Evolutionary conservation across 768 basidiomycete genomes (phyloP), one percentile per base, ranked within the genome.

Genomic region (Trametes elegans): DNA sequence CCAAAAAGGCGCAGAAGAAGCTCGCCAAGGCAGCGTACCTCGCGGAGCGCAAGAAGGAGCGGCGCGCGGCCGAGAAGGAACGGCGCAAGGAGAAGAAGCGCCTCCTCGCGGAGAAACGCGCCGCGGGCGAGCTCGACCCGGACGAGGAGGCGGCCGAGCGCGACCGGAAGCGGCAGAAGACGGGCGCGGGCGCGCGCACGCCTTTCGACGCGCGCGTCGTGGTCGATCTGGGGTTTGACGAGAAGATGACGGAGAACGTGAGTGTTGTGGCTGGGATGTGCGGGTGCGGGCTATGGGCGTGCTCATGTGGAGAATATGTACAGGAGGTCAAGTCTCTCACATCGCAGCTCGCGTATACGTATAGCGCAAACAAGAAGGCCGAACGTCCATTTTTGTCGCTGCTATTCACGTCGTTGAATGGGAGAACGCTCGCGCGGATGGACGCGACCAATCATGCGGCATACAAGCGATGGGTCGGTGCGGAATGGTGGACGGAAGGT

Each of bases 191-290:
- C 7, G 63, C 65, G 40, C 53, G 58, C 53, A 57, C 51, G 31
- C 57, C 65, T 51, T 66, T 71, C 54, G 77, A 81, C 6, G 90
- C 88, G 19, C 79, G 77, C 55, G 78, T 93, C 3, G 82, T 92
- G 29, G 70, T 98, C 18, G 97, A 99, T 73, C 77, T 98, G 16
- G 92, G 86, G 8, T 98, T 97, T 68, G 95, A 98, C 68, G 82
- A 94, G 39, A 76, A 85, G 72, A 98, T 98, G 96, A 84, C 76
- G 53, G 93, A 96, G 58, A 92, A 94, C 76, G 94, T 95, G 70
- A 61, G 85, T 70, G 24, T 13, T 13, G n/a, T 16, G 18, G 3
- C 11, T 16, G 4, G 19, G 21, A 14, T 29, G 5, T 19, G 2
- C 13, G 42, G 45, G 6, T 32, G 5, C 16, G 32, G 29, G n/a